phyloP scores from a whole-genome alignment of 2,329 filamentous ascomycete genomes.

The Blastomyces silverae region DNA sequence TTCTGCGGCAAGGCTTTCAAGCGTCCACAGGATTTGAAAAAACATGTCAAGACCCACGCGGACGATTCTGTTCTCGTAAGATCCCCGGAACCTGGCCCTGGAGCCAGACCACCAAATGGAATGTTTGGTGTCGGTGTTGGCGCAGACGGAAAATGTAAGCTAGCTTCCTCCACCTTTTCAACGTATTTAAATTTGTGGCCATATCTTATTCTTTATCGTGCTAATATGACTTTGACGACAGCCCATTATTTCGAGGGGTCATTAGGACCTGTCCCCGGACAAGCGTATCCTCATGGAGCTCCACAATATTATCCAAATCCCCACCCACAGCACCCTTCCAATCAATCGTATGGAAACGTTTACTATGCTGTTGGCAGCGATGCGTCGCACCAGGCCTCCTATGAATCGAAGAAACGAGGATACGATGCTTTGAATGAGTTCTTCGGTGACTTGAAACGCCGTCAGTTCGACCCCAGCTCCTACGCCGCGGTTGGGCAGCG shows the following conservation, averaged over 20 bases:
- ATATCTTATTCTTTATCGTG: conserved; percentile 2
- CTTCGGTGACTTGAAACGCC: conserved; percentile 86
- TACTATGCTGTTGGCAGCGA: conserved; percentile 72
- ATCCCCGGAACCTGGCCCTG: conserved; percentile 54
- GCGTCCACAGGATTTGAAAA: conserved; percentile 96
- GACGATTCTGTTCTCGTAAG: conserved; percentile 76
- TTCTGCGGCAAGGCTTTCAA: conserved; percentile 99
- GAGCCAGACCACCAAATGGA: conserved; percentile 39
- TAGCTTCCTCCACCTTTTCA: conserved; percentile 6
- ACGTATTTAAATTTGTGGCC: background rate
- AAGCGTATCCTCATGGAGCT: conserved; percentile 38
- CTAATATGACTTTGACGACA: conserved; percentile 29
- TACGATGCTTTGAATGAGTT: conserved; percentile 89
- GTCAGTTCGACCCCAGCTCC: conserved; percentile 79
- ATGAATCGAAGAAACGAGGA: conserved; percentile 74
- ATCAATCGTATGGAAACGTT: conserved; percentile 61
- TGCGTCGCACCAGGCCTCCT: conserved; percentile 55
- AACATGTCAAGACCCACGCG: conserved; percentile 98
- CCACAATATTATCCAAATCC: conserved; percentile 46
- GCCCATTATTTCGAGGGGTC: conserved; percentile 53
- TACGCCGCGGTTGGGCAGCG: conserved; percentile 88
- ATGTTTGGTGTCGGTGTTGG: conserved; percentile 32
- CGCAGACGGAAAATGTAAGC: conserved; percentile 34
- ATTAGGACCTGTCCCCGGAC: conserved; percentile 42
- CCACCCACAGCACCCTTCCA: conserved; percentile 48